Percentiles rank a stretch among this genome's conserved stretches.
Evolutionary conservation across 106 monocot species (phyloP).

Genomic region (Hemerocallis citrina): DNA sequence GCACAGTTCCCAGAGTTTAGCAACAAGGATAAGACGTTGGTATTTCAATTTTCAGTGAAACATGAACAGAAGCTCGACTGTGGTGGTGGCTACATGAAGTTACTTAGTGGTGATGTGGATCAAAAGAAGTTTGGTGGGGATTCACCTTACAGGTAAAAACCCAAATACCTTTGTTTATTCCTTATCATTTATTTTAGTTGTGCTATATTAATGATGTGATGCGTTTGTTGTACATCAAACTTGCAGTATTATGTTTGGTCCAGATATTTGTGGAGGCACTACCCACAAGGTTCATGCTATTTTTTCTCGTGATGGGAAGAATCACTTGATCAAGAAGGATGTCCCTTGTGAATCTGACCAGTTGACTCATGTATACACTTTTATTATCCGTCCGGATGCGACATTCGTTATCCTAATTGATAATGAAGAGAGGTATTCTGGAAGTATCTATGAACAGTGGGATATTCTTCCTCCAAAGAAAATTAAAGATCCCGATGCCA

Average conservation of each 20-base stretch:
- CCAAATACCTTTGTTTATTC: neutral
- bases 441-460: slow-evolving; percentile 56
- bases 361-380: slow-evolving; percentile 57
- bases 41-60: slow-evolving; percentile 27
- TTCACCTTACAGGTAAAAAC: slow-evolving; percentile 19
- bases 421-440: slow-evolving; percentile 52
- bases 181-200: too few species aligned
- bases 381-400: slow-evolving; percentile 53
- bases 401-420: slow-evolving; percentile 57
- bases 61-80: slow-evolving; percentile 34
- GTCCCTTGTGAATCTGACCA: slow-evolving; percentile 60
- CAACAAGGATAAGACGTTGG: slow-evolving; percentile 29
- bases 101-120: slow-evolving; percentile 22
- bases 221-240: neutral
- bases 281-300: slow-evolving; percentile 65
- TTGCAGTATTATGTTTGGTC: slow-evolving; percentile 73
- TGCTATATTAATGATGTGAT: too few species aligned
- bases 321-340: slow-evolving; percentile 55
- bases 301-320: slow-evolving; percentile 49
- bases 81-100: slow-evolving; percentile 31
- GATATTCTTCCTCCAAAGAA: slow-evolving; percentile 61
- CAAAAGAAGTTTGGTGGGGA: slow-evolving; percentile 33
- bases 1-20: slow-evolving; percentile 25
- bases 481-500: slow-evolving; percentile 64
- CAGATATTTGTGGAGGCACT: slow-evolving; percentile 59